Conservation (phyloP, 441 rosid genomes). For the Erodium texanum region DNA sequence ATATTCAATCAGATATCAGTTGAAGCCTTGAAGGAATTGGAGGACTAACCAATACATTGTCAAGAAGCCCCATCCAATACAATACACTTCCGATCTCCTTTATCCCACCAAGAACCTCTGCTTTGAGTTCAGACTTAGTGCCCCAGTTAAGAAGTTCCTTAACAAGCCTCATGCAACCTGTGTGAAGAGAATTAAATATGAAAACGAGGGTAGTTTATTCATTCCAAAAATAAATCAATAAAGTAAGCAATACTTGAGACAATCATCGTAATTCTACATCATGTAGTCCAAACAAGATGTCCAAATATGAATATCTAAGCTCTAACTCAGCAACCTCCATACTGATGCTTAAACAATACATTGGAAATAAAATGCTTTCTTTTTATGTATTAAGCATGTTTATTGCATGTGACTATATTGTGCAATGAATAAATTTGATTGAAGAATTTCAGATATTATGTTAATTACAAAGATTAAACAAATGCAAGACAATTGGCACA, state of each 20-base stretch:
- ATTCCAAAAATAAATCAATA: not conserved
- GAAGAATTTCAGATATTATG: too few relatives aligned
- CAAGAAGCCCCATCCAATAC: slow-evolving; percentile 95
- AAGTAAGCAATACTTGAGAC: not conserved
- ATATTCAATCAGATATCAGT: not conserved
- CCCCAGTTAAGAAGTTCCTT: slow-evolving; percentile 95
- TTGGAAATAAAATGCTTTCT: too few relatives aligned
- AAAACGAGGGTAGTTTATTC: not conserved
- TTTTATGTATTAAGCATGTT: too few relatives aligned
- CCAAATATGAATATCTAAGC: too few relatives aligned
- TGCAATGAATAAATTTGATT: too few relatives aligned
- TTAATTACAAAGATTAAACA: not conserved
- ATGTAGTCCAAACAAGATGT: not conserved
- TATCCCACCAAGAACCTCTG: slow-evolving; percentile 84
- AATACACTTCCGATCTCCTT: slow-evolving; percentile 96
- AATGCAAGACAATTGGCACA: too few relatives aligned
- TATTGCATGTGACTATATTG: too few relatives aligned
- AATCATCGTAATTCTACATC: not conserved
- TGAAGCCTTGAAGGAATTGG: slow-evolving; percentile 16
- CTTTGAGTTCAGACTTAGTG: slow-evolving; percentile 76
- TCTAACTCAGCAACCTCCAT: too few relatives aligned
- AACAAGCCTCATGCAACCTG: slow-evolving; percentile 94
- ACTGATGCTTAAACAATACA: too few relatives aligned
- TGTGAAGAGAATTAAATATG: slow-evolving; percentile 15
- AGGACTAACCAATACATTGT: slow-evolving; percentile 79